A percentile compares a stretch with the other conserved stretches of the same genome.
phyloP scores from a whole-genome alignment of 179 eudicot species.

The Actinidia chinensis region DNA sequence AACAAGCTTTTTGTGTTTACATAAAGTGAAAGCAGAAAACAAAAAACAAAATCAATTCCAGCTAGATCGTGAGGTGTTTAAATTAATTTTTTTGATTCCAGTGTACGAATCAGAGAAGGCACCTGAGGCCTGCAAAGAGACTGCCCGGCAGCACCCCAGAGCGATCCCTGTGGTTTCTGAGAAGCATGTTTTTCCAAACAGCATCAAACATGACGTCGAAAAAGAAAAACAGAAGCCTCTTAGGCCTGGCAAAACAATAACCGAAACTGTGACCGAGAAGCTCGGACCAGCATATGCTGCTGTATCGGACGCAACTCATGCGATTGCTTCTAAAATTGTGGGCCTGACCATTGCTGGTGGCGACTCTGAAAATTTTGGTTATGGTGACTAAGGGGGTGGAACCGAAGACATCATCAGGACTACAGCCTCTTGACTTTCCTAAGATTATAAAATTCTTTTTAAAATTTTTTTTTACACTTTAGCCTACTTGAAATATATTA shows the following conservation, averaged over 20 bases:
- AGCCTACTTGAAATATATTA: too few relatives aligned
- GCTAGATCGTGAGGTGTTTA: too few relatives aligned
- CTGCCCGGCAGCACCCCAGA: slow-evolving; percentile 40
- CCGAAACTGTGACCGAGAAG: slow-evolving; percentile 39
- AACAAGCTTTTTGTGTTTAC: too few relatives aligned
- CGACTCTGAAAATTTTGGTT: too few relatives aligned
- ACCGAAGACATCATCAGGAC: too few relatives aligned
- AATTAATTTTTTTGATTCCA: slow-evolving; percentile 26
- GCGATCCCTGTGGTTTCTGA: slow-evolving; percentile 35
- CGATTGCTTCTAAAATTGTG: slow-evolving; percentile 46
- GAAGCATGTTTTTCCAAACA: slow-evolving; percentile 34
- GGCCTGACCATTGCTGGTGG: slow-evolving; percentile 19
- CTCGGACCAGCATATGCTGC: slow-evolving; percentile 47
- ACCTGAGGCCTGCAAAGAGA: slow-evolving; percentile 37
- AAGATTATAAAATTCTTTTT: too few relatives aligned
- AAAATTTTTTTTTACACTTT: too few relatives aligned
- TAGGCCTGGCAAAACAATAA: slow-evolving; percentile 34
- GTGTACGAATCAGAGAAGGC: slow-evolving; percentile 64
- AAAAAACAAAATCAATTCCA: too few relatives aligned
- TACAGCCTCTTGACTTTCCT: too few relatives aligned
- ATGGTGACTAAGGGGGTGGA: too few relatives aligned
- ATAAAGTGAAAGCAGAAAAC: too few relatives aligned
- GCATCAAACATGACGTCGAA: slow-evolving; percentile 10
- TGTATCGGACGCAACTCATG: slow-evolving; percentile 45
- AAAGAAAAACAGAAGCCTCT: slow-evolving; percentile 8